Evolutionary conservation across 2,329 filamentous ascomycete genomes (phyloP).

Genomic region (Orbilia javanica): DNA sequence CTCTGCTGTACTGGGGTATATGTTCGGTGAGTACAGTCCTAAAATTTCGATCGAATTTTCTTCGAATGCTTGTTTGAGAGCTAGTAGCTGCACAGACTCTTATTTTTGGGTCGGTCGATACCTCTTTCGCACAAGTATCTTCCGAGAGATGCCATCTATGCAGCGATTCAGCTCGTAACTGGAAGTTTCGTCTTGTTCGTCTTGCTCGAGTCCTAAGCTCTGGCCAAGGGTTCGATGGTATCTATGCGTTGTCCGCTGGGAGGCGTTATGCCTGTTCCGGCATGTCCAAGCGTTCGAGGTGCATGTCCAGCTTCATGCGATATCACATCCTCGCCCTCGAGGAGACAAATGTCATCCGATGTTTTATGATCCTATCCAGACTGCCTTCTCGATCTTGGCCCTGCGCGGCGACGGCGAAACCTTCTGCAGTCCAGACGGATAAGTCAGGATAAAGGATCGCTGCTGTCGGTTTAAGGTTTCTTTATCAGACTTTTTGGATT

Average conservation of each 20-base stretch:
- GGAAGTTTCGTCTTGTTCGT: conserved; percentile 7
- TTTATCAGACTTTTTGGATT: not conserved
- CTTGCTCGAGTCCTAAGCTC: not conserved
- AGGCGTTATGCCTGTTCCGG: conserved; percentile 50
- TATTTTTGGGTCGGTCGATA: conserved; percentile 32
- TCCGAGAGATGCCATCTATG: conserved; percentile 27
- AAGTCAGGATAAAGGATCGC: conserved; percentile 24
- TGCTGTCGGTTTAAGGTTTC: conserved; percentile 33
- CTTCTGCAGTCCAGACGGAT: conserved; percentile 36
- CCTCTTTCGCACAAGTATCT: conserved; percentile 35
- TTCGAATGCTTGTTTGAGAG: conserved; percentile 28
- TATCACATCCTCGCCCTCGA: conserved; percentile 26
- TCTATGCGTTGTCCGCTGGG: conserved; percentile 47
- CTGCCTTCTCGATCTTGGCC: not conserved
- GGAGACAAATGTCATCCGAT: conserved; percentile 43
- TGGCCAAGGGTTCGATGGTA: not conserved
- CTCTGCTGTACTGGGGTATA: conserved; percentile 79
- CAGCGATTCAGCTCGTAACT: conserved; percentile 26
- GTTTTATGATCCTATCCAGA: conserved; percentile 31
- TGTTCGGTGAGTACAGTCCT: conserved; percentile 68
- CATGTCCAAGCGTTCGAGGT: conserved; percentile 45
- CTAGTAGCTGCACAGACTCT: conserved; percentile 3
- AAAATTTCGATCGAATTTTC: conserved; percentile 14
- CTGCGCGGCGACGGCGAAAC: conserved; percentile 30
- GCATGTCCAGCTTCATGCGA: conserved; percentile 50